Percentiles rank a stretch among this genome's conserved stretches.
These are phyloP conservation scores for Bolboschoenoplectus hybrid DNA, from an alignment of 202 grass and related monocot species.

Conservation along the genomic window DNA sequence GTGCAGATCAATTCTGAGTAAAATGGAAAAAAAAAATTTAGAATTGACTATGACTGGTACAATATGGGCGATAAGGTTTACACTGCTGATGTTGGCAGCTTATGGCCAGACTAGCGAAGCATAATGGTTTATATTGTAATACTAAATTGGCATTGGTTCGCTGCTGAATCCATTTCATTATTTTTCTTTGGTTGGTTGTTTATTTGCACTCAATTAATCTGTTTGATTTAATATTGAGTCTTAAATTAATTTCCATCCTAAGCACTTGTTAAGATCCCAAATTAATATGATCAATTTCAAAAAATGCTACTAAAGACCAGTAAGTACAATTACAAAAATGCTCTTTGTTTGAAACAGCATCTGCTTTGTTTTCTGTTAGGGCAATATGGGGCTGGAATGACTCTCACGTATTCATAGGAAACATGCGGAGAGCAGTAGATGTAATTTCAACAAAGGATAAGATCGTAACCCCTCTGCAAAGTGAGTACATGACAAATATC, in stretches of 20 bases:
- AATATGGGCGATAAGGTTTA: not conserved
- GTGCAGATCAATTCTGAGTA: not conserved
- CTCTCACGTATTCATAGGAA: slow-evolving; percentile 61
- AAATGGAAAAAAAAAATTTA: not conserved
- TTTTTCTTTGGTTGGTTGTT: not conserved
- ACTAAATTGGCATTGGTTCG: not conserved
- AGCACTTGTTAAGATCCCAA: not conserved
- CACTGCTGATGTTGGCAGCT: not conserved
- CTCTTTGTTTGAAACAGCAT: not conserved
- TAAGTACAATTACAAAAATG: not conserved
- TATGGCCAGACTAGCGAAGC: not conserved
- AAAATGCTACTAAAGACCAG: not conserved
- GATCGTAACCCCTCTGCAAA: slow-evolving; percentile 41
- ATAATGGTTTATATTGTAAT: not conserved
- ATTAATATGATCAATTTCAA: not conserved
- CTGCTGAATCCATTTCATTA: not conserved
- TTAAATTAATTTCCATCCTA: not conserved
- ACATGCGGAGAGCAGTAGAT: slow-evolving; percentile 73
- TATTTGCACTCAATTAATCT: not conserved
- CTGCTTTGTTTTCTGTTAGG: slow-evolving; percentile 39
- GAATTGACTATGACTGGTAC: not conserved
- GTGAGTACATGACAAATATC: slow-evolving; percentile 67
- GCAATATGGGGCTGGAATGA: slow-evolving; percentile 90
- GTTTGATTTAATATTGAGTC: not conserved
- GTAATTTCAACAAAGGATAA: slow-evolving; percentile 54